phyloP scores from a whole-genome alignment of 2,329 filamentous ascomycete genomes.

The Alternaria panax region DNA sequence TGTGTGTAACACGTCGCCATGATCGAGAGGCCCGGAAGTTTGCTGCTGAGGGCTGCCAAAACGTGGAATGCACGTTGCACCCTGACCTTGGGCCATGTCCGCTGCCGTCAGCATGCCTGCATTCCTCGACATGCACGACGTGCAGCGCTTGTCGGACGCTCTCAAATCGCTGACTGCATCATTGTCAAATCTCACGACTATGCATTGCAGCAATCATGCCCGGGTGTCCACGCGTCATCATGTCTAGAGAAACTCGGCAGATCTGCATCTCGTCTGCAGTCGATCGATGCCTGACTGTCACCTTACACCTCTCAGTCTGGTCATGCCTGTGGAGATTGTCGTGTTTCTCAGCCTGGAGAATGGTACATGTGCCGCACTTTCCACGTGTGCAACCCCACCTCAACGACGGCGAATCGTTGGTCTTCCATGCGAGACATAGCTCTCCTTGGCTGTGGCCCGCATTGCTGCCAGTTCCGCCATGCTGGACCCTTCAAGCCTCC shows the following conservation, averaged over 20 bases:
- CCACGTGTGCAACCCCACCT: constrained; percentile 37
- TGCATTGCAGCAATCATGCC: constrained; percentile 4
- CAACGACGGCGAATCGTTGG: constrained; percentile 30
- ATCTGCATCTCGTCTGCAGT: constrained; percentile 21
- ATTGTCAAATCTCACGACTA: constrained; percentile 6
- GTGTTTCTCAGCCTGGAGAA: constrained; percentile 24
- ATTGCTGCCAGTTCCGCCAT: constrained; percentile 29
- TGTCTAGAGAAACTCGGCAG: constrained; percentile 19
- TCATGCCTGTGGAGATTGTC: constrained; percentile 17
- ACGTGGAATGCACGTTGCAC: constrained; percentile 48
- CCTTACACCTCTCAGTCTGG: too few relatives aligned
- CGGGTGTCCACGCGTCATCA: constrained; percentile 17
- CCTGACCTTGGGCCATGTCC: constrained; percentile 33
- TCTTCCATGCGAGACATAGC: constrained; percentile 44
- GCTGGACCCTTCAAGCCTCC: constrained; percentile 27
- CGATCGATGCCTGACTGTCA: constrained; percentile 22
- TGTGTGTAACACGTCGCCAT: constrained; percentile 28
- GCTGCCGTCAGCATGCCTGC: constrained; percentile 23
- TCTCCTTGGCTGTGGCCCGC: constrained; percentile 32
- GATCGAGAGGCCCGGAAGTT: constrained; percentile 39
- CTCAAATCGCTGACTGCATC: constrained; percentile 7
- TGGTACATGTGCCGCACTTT: constrained; percentile 23
- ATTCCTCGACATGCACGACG: background rate
- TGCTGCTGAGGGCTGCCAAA: constrained; percentile 36
- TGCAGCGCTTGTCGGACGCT: background rate